Base-by-base conservation (phyloP, 2,329 filamentous ascomycete genomes). In the Neonectria punicea region DNA sequence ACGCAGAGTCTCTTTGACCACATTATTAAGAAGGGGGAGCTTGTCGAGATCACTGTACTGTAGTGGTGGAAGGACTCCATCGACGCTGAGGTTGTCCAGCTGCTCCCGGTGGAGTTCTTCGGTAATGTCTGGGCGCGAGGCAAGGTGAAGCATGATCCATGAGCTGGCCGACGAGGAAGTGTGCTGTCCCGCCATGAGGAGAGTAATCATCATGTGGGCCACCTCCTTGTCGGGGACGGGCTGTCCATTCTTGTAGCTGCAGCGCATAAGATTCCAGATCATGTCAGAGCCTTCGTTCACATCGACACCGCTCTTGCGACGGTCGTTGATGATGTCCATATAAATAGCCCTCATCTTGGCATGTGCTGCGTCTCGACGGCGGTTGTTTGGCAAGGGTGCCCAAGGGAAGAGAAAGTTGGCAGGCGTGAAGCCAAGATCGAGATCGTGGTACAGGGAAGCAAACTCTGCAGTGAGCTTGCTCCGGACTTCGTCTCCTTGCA, bases 181-280 rank as follows among this genome's bases (percentile, higher is more conserved):
- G 81, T 95, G 92, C 75, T 96, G 92, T 55, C 92, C 92, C 11
- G 90, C 92, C 92, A 96, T 94, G 56, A 95, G 85, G 16, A 95
- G 85, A 0, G 92, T 92, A 74, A 95, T 95, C 92, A 95, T 94
- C 85, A 95, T 92, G 79, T 93, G 90, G 0, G 92, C 92, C 56
- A 95, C 88, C 75, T 95, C 92, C 70, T 89, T 86, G 76, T 95
- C 92, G 0, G 92, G 89, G 1, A 94, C 80, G 0, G 84, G 80
- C 11, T 82, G 84, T 51, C 92, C 92, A 71, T 92, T 85, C 80
- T 94, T 94, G 86, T 95, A 95, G 11, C 81, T 85, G 77, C 90
- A 91, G 69, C 85, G 83, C 91, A 94, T 94, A 61, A 95, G 79
- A 76, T 94, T 92, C 84, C 86, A 90, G 75, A 94, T 93, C 89